Base-by-base conservation (phyloP, 768 basidiomycete species). In the Leccinum subgranulosum region DNA sequence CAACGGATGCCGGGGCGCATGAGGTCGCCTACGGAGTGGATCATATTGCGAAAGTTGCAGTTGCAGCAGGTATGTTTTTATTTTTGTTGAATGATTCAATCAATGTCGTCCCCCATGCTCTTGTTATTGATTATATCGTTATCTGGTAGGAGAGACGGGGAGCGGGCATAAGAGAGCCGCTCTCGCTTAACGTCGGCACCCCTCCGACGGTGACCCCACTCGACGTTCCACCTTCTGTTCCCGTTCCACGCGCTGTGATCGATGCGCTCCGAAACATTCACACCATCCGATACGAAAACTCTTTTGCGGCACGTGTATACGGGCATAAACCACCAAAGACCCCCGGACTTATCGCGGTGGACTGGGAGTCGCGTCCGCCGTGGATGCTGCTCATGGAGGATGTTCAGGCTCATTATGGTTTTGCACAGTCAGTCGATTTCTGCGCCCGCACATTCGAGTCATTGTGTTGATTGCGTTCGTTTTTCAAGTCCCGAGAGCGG, bases 301-400 rank as follows among this genome's bases (percentile, higher is more conserved):
- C 88, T 0, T 90, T 92, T 60, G 70, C 84, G 34, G 83, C 85
- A 49, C 84, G 90, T 14, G 66, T 90, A 12, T 75, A 79, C 49
- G 86, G 86, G 21, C 57, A 64, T 34, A 61, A 43, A 3, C 54
- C 60, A 25, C 62, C 53, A n/a, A 72, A 60, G 50, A 55, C 60
- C 14, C 64, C 64, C 11, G 71, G 75, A 34, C 65, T 81, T 28
- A 77, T 91, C 41, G 78, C 83, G 10, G 75, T 85, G 25, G 89
- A 92, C 69, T 92, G 88, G 89, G 84, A 88, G 67, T 84, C 81
- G 4, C 74, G 73, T 41, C 72, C 88, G 4, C 84, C 87, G 0
- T 92, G 91, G 91, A 85, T 86, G 79, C 72, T 78, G 36, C 79
- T 93, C 46, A 88, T 92, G 87, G 67, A 71, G 31, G 90, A 92